Conservation (phyloP, 345 rosid genomes). For the rapeseed (Brassica napus) region Da-Ae NC_063437.1:21348501-21349000, state of each 20-base stretch:
- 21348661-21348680: slow-evolving; percentile 56
- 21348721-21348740: slow-evolving; percentile 72
- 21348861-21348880: slow-evolving; percentile 73
- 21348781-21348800: slow-evolving; percentile 70
- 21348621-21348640: slow-evolving; percentile 39
- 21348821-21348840: slow-evolving; percentile 91
- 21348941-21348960: slow-evolving; percentile 71
- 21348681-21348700: slow-evolving; percentile 74
- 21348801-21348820: slow-evolving; percentile 77
- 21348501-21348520: neutral
- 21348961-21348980: slow-evolving; percentile 78
- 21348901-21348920: slow-evolving; percentile 69
- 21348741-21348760: slow-evolving; percentile 58
- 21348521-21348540: slow-evolving; percentile 24
- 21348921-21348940: slow-evolving; percentile 66
- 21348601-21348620: slow-evolving; percentile 28
- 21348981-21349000: slow-evolving; percentile 73
- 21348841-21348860: slow-evolving; percentile 67
- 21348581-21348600: slow-evolving; percentile 56
- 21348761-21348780: slow-evolving; percentile 71
- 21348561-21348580: slow-evolving; percentile 30
- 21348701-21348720: slow-evolving; percentile 76
- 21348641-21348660: slow-evolving; percentile 42
- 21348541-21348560: slow-evolving; percentile 36
- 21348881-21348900: slow-evolving; percentile 93